Conservation (phyloP, 208 protist species). For the Kentomonas sorsogonicus region DNA sequence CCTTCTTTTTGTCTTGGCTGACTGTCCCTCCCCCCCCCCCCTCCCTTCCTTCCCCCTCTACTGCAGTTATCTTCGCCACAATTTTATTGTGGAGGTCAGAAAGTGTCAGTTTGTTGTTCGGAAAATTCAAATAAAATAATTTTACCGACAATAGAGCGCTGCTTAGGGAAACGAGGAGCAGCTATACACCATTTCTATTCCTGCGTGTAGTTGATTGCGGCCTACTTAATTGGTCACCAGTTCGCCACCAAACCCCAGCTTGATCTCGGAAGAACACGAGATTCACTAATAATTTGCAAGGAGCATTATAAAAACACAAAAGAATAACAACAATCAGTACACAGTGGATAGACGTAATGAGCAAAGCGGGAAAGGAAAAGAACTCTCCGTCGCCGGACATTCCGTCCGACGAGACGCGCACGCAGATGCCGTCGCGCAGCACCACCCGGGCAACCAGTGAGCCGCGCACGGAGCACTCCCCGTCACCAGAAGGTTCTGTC, state of each 20-base stretch:
- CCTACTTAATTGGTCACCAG: background rate
- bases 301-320: too few species aligned
- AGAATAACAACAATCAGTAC: too few species aligned
- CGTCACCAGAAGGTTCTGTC: slow-evolving; percentile 2
- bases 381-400: slow-evolving; percentile 41
- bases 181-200: background rate
- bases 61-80: too few species aligned
- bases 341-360: background rate
- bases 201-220: background rate
- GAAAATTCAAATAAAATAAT: too few species aligned
- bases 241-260: too few species aligned
- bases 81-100: slow-evolving; percentile 6
- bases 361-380: slow-evolving; percentile 11
- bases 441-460: slow-evolving; percentile 45
- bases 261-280: too few species aligned
- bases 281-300: too few species aligned
- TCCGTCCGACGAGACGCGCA: slow-evolving; percentile 15
- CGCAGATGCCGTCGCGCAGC: slow-evolving; percentile 12
- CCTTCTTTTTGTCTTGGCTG: too few species aligned
- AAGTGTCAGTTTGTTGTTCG: too few species aligned
- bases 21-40: background rate
- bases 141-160: too few species aligned
- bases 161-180: too few species aligned
- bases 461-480: slow-evolving; percentile 26
- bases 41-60: background rate